phyloP scores from a whole-genome alignment of 2,329 filamentous ascomycete genomes.

The Neofusicoccum sp. region DNA sequence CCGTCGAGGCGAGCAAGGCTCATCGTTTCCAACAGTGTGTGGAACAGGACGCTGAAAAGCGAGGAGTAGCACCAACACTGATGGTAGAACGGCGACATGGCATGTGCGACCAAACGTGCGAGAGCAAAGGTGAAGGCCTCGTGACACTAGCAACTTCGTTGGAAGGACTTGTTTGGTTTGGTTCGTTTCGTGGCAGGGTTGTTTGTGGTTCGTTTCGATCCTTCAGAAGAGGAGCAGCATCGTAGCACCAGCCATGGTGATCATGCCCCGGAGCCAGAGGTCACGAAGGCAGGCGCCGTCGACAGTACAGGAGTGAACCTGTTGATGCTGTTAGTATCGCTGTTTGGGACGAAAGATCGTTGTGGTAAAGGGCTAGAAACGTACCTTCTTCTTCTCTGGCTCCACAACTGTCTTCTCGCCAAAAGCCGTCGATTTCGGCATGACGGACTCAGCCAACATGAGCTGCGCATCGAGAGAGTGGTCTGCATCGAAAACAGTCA shows the following conservation, averaged over 20 bases:
- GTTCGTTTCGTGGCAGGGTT: background rate
- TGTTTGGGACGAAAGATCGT: background rate
- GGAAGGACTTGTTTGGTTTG: background rate
- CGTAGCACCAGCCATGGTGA: background rate
- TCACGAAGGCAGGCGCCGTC: constrained; percentile 14
- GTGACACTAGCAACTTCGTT: background rate
- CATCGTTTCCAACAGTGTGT: too few relatives aligned
- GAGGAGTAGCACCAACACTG: too few relatives aligned
- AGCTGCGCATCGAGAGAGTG: constrained; percentile 4
- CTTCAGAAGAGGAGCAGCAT: constrained; percentile 14
- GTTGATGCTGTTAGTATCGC: background rate
- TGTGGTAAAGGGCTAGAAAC: too few relatives aligned
- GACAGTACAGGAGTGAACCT: constrained; percentile 14
- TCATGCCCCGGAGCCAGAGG: constrained; percentile 15
- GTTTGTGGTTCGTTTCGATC: background rate
- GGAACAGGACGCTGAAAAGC: too few relatives aligned
- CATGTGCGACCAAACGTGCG: too few relatives aligned
- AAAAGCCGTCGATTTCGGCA: background rate
- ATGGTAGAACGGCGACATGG: background rate
- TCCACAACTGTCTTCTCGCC: background rate
- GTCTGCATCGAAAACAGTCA: background rate
- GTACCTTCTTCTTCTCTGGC: background rate
- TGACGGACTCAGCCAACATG: background rate
- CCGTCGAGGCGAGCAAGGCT: too few relatives aligned
- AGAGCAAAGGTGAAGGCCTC: too few relatives aligned